Conservation (phyloP, 2,329 filamentous ascomycete species). For the Pezicula neosporulosa region DNA sequence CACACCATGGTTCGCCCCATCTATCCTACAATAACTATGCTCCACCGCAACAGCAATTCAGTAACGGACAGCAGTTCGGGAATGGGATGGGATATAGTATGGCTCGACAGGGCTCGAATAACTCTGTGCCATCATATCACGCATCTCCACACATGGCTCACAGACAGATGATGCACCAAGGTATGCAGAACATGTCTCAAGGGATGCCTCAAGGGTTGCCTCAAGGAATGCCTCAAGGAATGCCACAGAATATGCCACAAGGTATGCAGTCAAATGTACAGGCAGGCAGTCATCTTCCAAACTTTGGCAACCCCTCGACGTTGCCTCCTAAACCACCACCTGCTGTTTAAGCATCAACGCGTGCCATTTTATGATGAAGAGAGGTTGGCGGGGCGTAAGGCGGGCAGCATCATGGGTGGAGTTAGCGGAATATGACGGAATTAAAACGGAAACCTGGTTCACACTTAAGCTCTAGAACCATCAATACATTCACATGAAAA, state of each 20-base stretch:
- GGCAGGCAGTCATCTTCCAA: slow-evolving; percentile 46
- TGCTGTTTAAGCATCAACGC: slow-evolving; percentile 22
- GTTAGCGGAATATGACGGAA: slow-evolving; percentile 26
- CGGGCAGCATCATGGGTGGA: slow-evolving; percentile 30
- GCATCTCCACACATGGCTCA: slow-evolving; percentile 31
- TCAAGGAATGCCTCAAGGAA: slow-evolving; percentile 19
- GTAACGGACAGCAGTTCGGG: slow-evolving; percentile 16
- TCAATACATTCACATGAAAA: slow-evolving; percentile 16
- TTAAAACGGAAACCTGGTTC: slow-evolving; percentile 25
- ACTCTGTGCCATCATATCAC: slow-evolving; percentile 31
- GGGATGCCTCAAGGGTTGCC: slow-evolving; percentile 15
- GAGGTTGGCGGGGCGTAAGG: slow-evolving; percentile 26
- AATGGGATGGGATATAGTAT: slow-evolving; percentile 31
- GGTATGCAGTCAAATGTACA: slow-evolving; percentile 24
- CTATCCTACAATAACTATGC: slow-evolving; percentile 37
- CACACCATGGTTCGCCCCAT: slow-evolving; percentile 34
- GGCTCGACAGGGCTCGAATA: slow-evolving; percentile 31
- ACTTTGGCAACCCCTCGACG: slow-evolving; percentile 50
- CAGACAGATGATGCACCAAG: slow-evolving; percentile 30
- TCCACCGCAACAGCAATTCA: slow-evolving; percentile 27
- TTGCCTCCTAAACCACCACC: slow-evolving; percentile 53
- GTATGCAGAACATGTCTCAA: slow-evolving; percentile 22
- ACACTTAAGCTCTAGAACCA: slow-evolving; percentile 26
- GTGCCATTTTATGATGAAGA: slow-evolving; percentile 22
- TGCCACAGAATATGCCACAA: slow-evolving; percentile 10